Percentiles rank a stretch among this genome's conserved stretches.
phyloP scores from a whole-genome alignment of 2,329 filamentous ascomycete species.

The Diaporthe amygdali region DNA sequence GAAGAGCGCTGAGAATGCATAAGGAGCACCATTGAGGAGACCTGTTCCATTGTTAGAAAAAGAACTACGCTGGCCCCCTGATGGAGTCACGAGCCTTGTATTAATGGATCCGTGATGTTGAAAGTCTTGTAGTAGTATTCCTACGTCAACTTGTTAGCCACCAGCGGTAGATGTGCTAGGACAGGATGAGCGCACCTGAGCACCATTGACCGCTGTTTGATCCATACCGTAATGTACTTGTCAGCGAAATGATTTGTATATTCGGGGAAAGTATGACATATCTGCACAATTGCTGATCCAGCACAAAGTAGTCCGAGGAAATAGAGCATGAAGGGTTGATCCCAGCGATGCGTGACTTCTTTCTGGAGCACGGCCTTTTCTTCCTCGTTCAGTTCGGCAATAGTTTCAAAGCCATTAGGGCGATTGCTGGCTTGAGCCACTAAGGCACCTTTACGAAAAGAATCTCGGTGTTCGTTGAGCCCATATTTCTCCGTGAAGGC shows the following conservation, averaged over 20 bases:
- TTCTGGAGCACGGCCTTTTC: conserved; percentile 49
- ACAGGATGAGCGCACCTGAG: background rate
- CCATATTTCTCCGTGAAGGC: conserved; percentile 64
- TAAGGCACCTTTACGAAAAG: conserved; percentile 74
- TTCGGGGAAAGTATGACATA: background rate
- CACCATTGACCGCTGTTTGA: background rate
- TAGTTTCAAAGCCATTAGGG: conserved; percentile 64
- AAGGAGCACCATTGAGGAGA: background rate
- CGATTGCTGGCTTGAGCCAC: conserved; percentile 69
- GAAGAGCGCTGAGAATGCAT: background rate
- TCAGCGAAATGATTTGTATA: background rate
- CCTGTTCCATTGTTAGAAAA: background rate
- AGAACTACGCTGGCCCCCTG: fast-evolving
- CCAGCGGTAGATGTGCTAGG: background rate
- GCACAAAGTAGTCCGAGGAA: conserved; percentile 41
- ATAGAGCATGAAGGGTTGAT: conserved; percentile 65
- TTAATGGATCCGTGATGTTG: background rate
- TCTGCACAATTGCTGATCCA: conserved; percentile 2
- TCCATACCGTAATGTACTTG: background rate
- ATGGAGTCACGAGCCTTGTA: background rate
- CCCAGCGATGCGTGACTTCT: conserved; percentile 72
- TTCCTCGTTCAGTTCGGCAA: conserved; percentile 36
- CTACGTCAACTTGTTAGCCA: background rate
- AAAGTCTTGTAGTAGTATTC: conserved; percentile 5
- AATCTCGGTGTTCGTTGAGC: conserved; percentile 60